These are phyloP conservation scores for Didymella pomorum DNA, from an alignment of 2,329 filamentous ascomycete species.

Conservation along the genomic window DNA sequence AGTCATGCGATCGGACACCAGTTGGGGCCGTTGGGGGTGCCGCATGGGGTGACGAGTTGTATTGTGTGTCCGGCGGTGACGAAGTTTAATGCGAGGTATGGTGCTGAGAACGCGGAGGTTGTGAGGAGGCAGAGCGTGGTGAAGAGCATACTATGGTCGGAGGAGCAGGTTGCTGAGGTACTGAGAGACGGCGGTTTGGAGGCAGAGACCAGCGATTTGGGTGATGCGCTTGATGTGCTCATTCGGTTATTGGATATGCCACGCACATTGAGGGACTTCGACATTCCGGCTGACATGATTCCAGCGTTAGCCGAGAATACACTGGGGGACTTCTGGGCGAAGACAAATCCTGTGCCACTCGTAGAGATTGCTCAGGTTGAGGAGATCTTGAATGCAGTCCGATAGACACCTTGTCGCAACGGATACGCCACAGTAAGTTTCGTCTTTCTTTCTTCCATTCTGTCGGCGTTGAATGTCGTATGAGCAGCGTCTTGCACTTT, in stretches of 20 bases:
- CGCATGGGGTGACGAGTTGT: constrained; percentile 8
- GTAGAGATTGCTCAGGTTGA: background rate
- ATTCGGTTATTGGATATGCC: background rate
- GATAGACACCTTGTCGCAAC: background rate
- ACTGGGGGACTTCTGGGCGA: background rate
- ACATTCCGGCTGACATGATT: background rate
- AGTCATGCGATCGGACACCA: constrained; percentile 9
- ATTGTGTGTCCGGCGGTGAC: constrained; percentile 6
- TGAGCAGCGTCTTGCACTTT: too few species aligned
- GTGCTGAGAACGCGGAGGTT: background rate
- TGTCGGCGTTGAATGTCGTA: too few species aligned
- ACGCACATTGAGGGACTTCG: background rate
- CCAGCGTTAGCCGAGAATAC: background rate
- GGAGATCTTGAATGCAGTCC: background rate
- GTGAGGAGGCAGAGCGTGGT: background rate
- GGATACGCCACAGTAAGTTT: background rate
- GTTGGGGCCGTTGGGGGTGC: constrained; percentile 3
- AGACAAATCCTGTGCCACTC: background rate
- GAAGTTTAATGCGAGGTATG: background rate
- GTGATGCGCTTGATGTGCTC: background rate
- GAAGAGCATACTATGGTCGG: background rate
- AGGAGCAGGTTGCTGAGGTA: background rate
- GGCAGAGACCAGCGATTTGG: background rate
- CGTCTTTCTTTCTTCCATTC: too few species aligned
- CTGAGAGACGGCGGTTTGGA: background rate